Evolutionary conservation across 805 yeast genomes (phyloP).

Genomic region (Myxozyma udenii): DNA sequence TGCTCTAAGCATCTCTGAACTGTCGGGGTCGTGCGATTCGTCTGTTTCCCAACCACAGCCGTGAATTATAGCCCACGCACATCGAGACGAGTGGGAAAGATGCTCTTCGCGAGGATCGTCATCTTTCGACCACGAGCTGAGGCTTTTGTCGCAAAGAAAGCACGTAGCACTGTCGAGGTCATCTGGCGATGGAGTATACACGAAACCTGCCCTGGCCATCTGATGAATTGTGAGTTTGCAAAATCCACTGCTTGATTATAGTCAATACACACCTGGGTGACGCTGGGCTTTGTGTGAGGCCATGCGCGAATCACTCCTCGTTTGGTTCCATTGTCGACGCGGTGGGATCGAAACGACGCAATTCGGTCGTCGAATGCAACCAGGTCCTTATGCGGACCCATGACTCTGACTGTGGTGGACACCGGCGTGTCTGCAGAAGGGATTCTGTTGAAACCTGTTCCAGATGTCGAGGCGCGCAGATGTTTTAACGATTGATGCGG

Average conservation of each 20-base stretch:
- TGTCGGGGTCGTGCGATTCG: constrained; percentile 32
- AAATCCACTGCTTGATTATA: background rate
- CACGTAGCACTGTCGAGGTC: constrained; percentile 55
- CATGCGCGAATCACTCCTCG: constrained; percentile 19
- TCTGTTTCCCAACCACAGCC: constrained; percentile 31
- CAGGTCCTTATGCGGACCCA: constrained; percentile 12
- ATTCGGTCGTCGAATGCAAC: constrained; percentile 27
- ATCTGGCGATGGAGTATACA: constrained; percentile 50
- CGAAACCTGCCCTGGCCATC: constrained; percentile 60
- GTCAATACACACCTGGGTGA: constrained; percentile 18
- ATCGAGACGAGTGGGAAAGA: constrained; percentile 37
- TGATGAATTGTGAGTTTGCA: background rate
- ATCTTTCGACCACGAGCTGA: constrained; percentile 56
- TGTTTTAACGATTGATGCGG: no score
- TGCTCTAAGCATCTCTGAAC: constrained; percentile 28
- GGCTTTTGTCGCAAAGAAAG: constrained; percentile 53
- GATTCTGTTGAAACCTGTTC: no score
- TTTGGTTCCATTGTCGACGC: constrained; percentile 5
- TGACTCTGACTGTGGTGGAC: background rate
- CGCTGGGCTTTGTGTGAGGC: constrained; percentile 27
- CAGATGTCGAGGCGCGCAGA: no score
- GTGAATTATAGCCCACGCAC: constrained; percentile 39
- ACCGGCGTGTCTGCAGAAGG: background rate
- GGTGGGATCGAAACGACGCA: constrained; percentile 24
- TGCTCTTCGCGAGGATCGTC: constrained; percentile 56